Conservation (phyloP, 2,329 filamentous ascomycete species). For the Apiospora kogelbergensis region DNA sequence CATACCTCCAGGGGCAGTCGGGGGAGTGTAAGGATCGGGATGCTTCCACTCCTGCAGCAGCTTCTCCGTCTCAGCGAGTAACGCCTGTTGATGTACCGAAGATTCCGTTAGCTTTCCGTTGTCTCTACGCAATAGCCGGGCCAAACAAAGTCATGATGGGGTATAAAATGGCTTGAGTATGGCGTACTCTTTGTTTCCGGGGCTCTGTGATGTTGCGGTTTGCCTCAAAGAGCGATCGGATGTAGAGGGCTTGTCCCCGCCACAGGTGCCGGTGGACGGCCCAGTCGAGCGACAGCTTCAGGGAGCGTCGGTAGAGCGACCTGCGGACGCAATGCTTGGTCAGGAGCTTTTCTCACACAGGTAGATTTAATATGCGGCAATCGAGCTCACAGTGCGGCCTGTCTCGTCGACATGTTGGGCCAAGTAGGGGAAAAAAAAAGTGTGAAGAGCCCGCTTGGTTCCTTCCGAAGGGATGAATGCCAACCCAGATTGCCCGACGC, state of each 20-base stretch:
- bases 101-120: conserved; percentile 11
- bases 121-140: background rate
- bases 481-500: background rate
- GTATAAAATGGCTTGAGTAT: too few species aligned
- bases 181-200: conserved; percentile 76
- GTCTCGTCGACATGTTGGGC: conserved; percentile 44
- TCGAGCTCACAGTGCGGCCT: conserved; percentile 49
- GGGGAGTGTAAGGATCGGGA: conserved; percentile 86
- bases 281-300: conserved; percentile 96
- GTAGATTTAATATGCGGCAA: background rate
- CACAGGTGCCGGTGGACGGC: conserved; percentile 88
- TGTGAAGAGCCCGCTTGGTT: background rate
- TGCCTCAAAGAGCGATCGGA: conserved; percentile 90
- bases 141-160: background rate
- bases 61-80: conserved; percentile 86
- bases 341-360: background rate
- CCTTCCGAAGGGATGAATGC: background rate
- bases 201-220: conserved; percentile 84
- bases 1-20: conserved; percentile 90
- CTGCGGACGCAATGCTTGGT: conserved; percentile 33
- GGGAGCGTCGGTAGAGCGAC: conserved; percentile 83
- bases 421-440: background rate
- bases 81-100: conserved; percentile 52
- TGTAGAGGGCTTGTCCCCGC: conserved; percentile 95
- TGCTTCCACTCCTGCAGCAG: conserved; percentile 95